These are phyloP conservation scores for Daldinia sp. DNA, from an alignment of 2,329 filamentous ascomycete species.

Conservation along the genomic window DNA sequence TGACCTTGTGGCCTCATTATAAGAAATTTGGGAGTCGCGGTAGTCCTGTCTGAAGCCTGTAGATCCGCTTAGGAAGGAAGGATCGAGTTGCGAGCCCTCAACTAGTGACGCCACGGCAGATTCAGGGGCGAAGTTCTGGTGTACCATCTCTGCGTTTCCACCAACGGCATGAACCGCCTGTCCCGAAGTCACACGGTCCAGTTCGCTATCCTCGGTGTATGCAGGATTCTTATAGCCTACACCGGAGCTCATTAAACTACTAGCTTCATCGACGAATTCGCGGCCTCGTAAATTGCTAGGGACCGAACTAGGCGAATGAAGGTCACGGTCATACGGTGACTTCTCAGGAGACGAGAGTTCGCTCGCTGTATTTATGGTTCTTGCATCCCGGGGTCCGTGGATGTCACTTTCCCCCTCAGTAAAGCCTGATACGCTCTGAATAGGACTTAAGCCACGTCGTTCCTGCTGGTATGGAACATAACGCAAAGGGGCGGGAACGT, in stretches of 20 bases:
- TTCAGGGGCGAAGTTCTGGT: slow-evolving; percentile 79
- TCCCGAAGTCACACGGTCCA: slow-evolving; percentile 71
- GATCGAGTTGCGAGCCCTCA: slow-evolving; percentile 77
- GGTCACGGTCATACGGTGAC: slow-evolving; percentile 59
- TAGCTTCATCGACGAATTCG: slow-evolving; percentile 71
- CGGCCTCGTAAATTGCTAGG: slow-evolving; percentile 61
- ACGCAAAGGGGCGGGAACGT: slow-evolving; percentile 72
- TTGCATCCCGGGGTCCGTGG: slow-evolving; percentile 68
- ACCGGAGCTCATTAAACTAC: slow-evolving; percentile 64
- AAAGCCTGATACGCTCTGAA: slow-evolving; percentile 92
- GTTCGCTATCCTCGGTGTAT: slow-evolving; percentile 66
- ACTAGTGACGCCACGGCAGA: slow-evolving; percentile 90
- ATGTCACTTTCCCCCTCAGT: slow-evolving; percentile 75
- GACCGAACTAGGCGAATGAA: slow-evolving; percentile 68
- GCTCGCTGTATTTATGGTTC: slow-evolving; percentile 61
- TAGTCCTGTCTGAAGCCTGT: slow-evolving; percentile 64
- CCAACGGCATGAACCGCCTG: slow-evolving; percentile 78
- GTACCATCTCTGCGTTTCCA: slow-evolving; percentile 81
- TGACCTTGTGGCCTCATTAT: slow-evolving; percentile 45
- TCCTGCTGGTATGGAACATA: slow-evolving; percentile 78
- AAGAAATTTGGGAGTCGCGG: slow-evolving; percentile 51
- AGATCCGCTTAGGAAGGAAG: slow-evolving; percentile 76
- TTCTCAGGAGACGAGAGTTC: slow-evolving; percentile 73
- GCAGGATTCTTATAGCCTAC: slow-evolving; percentile 66
- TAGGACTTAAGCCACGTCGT: slow-evolving; percentile 82